These are phyloP conservation scores for Lolium multiflorum DNA, from an alignment of 176 grass and related monocot genomes.

Conservation along the genomic window DNA sequence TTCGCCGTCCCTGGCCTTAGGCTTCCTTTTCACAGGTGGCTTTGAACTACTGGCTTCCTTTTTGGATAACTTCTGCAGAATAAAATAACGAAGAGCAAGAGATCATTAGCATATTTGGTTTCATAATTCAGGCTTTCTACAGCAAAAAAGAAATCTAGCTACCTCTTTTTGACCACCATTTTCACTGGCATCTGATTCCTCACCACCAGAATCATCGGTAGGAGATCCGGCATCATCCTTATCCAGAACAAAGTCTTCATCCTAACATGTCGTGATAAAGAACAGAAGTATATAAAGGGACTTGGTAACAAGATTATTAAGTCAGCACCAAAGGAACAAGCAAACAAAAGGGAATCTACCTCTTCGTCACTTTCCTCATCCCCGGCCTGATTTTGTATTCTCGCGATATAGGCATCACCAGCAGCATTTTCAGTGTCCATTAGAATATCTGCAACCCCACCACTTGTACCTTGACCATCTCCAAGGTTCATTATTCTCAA, in stretches of 20 bases:
- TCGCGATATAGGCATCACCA: constrained; percentile 82
- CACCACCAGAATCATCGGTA: constrained; percentile 92
- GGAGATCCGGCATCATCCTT: constrained; percentile 97
- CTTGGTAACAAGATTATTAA: constrained; percentile 29
- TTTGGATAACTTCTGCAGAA: constrained; percentile 71
- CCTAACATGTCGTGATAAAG: constrained; percentile 50
- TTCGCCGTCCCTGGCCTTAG: constrained; percentile 74
- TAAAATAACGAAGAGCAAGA: constrained; percentile 1
- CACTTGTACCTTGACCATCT: constrained; percentile 68
- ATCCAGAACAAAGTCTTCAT: constrained; percentile 97
- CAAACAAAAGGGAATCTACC: constrained; percentile 52
- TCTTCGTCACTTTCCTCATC: constrained; percentile 98
- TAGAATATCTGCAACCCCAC: constrained; percentile 81
- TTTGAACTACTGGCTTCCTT: constrained; percentile 79
- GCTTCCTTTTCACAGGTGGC: constrained; percentile 76
- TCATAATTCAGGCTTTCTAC: constrained; percentile 14
- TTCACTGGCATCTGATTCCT: constrained; percentile 91
- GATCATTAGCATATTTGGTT: constrained; percentile 13
- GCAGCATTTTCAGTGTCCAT: constrained; percentile 74
- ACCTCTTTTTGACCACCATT: constrained; percentile 83
- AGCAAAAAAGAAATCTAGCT: constrained; percentile 38
- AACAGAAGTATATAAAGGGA: neutral
- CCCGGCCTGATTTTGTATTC: constrained; percentile 80
- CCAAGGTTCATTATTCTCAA: constrained; percentile 97
- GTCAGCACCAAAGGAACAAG: constrained; percentile 38